Evolutionary conservation across 768 basidiomycete species (phyloP), one percentile per base, ranked within the genome.

Genomic region (Amanita molliuscula): DNA sequence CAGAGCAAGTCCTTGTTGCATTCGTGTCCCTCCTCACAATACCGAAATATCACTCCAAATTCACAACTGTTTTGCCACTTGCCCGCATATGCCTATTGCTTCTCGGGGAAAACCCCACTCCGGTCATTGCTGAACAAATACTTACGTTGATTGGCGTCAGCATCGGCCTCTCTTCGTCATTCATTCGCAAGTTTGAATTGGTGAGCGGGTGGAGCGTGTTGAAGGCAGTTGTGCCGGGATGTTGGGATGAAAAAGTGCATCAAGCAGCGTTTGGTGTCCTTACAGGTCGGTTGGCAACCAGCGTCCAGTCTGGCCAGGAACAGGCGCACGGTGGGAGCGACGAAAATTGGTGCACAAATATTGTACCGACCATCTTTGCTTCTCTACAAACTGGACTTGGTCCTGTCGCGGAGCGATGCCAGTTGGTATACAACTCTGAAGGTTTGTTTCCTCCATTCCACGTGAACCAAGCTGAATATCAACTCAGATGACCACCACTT

Each of bases 121-220:
- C 86, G 0, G 61, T 69, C 31, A 74, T 84, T 37, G 76, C 77
- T 9, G 69, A 75, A 23, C 76, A 81, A 54, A 71, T 89, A 35
- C 68, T 90, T 1, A 64, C 64, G 1, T 65, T 92, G 16, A 72
- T 89, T 7, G 69, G 70, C 2, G 68, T 82, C 47, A 75, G 81
- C 51, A 68, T 83, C 25, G 65, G 64, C 13, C 62, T 70, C 25
- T 80, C 81, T 0, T 59, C 74, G 8, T 76, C 81, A 2, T 96
- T 93, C 67, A 75, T 68, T 41, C 73, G 84, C 49, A 91, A 88
- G 57, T 91, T 95, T 56, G 92, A 94, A 61, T 68, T 86, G 1
- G 81, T 88, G 33, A 83, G 82, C 47, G 93, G 93, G 7, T 95
- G 91, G 85, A 80, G 72, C 41, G 71, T 85, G 2, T 61, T 95